Evolutionary conservation across 805 yeast species (phyloP).

Genomic region (Candida manassasensis): DNA sequence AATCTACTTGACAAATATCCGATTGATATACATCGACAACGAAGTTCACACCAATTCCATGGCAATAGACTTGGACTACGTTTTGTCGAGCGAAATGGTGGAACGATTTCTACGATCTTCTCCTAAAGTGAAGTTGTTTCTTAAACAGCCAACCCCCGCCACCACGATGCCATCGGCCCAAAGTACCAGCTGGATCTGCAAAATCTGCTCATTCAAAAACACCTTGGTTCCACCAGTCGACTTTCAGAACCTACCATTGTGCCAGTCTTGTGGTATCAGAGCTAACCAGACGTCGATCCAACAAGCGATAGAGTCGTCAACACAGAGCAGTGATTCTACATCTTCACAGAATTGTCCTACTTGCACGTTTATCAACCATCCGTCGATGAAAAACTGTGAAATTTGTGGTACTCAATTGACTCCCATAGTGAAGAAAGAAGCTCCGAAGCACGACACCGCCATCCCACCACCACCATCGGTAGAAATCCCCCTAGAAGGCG

Average conservation of each 20-base stretch:
- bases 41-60: constrained; percentile 36
- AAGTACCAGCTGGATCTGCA: constrained; percentile 69
- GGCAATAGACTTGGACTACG: constrained; percentile 40
- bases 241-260: constrained; percentile 22
- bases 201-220: constrained; percentile 80
- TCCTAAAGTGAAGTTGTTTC: constrained; percentile 57
- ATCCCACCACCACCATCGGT: constrained; percentile 7
- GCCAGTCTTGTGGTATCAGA: constrained; percentile 38
- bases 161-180: constrained; percentile 2
- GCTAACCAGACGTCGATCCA: constrained; percentile 10
- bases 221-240: constrained; percentile 17
- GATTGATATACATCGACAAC: constrained; percentile 72
- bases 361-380: constrained; percentile 84
- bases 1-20: constrained; percentile 64
- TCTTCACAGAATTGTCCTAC: constrained; percentile 38
- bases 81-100: constrained; percentile 35
- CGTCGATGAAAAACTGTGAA: constrained; percentile 73
- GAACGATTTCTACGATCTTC: constrained; percentile 69
- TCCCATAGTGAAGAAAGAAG: constrained; percentile 2
- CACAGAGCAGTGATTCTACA: neutral
- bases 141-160: constrained; percentile 11
- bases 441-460: constrained; percentile 16
- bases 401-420: constrained; percentile 64
- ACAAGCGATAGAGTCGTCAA: neutral
- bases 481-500: constrained; percentile 18